Conservation (phyloP, 2,329 filamentous ascomycete genomes). For the Penicillium sp. region DNA sequence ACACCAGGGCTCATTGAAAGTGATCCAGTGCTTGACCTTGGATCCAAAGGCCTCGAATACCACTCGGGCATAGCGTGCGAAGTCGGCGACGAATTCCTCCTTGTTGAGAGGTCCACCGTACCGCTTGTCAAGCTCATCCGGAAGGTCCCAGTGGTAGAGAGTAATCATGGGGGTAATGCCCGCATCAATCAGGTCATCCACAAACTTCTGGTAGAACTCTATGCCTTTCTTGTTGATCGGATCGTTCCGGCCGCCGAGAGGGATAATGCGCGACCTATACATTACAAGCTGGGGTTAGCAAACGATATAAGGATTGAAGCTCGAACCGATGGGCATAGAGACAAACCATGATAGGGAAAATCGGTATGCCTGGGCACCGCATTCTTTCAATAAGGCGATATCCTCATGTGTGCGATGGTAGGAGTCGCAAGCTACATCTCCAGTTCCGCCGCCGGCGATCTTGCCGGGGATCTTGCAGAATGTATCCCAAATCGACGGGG, state of each 20-base stretch:
- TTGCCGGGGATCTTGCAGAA: conserved; percentile 74
- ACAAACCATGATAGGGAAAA: conserved; percentile 67
- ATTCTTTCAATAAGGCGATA: conserved; percentile 64
- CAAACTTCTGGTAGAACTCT: conserved; percentile 67
- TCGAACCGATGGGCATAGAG: not conserved
- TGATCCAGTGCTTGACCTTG: conserved; percentile 80
- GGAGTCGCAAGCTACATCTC: conserved; percentile 73
- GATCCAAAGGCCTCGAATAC: conserved; percentile 64
- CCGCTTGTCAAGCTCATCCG: conserved; percentile 65
- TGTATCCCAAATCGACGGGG: conserved; percentile 80
- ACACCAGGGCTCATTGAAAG: conserved; percentile 86
- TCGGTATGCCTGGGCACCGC: conserved; percentile 66
- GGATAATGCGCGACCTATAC: conserved; percentile 62
- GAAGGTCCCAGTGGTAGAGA: conserved; percentile 81
- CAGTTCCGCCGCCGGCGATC: conserved; percentile 67
- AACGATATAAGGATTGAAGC: not conserved
- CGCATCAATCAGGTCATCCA: conserved; percentile 66
- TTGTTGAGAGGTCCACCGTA: conserved; percentile 76
- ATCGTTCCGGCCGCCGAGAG: conserved; percentile 72
- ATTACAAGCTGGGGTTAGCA: not conserved
- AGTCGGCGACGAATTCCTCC: conserved; percentile 73
- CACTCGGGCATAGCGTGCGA: conserved; percentile 65
- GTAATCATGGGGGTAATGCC: conserved; percentile 75
- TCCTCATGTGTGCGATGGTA: conserved; percentile 73
- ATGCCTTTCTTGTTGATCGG: conserved; percentile 70